Evolutionary conservation across 2,329 filamentous ascomycete species (phyloP).

Genomic region (Penicillium sp.): DNA sequence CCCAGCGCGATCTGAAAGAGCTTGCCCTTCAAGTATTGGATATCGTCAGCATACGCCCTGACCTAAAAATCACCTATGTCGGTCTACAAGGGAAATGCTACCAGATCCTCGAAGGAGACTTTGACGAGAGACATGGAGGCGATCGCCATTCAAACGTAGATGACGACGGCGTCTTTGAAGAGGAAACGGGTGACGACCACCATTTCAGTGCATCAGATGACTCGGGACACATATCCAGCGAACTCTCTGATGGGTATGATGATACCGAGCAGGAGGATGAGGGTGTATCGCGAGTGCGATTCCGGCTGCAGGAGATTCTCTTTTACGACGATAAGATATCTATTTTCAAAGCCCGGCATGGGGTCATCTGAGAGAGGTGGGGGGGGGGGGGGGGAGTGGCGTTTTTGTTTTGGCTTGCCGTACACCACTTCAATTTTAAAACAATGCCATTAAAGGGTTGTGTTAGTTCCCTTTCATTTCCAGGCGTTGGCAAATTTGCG

Average conservation of each 20-base stretch:
- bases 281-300: constrained; percentile 48
- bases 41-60: constrained; percentile 75
- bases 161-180: constrained; percentile 53
- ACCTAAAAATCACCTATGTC: constrained; percentile 78
- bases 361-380: constrained; percentile 44
- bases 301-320: constrained; percentile 76
- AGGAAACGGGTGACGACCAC: constrained; percentile 52
- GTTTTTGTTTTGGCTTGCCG: constrained; percentile 10
- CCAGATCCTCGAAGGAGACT: constrained; percentile 71
- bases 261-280: constrained; percentile 51
- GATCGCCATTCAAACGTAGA: constrained; percentile 56
- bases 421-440: background rate
- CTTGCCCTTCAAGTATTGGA: constrained; percentile 78
- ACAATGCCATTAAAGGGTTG: background rate
- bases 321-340: constrained; percentile 85
- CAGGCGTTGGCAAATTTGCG: background rate
- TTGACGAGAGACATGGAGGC: constrained; percentile 39
- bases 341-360: constrained; percentile 78
- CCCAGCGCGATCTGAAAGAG: constrained; percentile 69
- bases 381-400: constrained; percentile 5
- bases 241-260: constrained; percentile 49
- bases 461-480: background rate
- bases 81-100: constrained; percentile 80
- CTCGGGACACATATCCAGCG: constrained; percentile 34
- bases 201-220: constrained; percentile 35